Base-by-base conservation (phyloP, 129 eudicot genomes). In the Ambrosia artemisiifolia region DNA sequence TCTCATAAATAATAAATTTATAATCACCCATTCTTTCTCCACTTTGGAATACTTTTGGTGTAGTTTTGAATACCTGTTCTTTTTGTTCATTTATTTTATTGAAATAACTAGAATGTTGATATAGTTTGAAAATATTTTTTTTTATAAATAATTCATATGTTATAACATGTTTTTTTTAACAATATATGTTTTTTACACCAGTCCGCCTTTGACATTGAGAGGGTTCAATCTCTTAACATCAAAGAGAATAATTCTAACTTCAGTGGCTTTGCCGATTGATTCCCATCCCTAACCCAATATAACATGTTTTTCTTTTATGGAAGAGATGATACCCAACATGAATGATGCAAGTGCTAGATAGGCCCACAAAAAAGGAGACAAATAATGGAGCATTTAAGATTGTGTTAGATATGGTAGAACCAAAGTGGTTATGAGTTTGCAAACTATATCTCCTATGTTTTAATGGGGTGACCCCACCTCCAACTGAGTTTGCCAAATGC, bases 401-500 rank as follows among this genome's bases (percentile, higher is more conserved):
- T 81, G 69, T 81, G 85, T 81, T 76, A 76, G 81, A 81, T 81
- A 70, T 57, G 81, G 38, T 63, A 81, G 56, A 51, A 69, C 65
- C 67, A 70, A 65, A 63, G 75, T 76, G 78, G 68, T 36, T 64
- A 53, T 42, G 69, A 71, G 77, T 70, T 70, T 57, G 75, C 70
- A 79, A 72, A 74, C 75, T 36, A 67, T 61, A 33, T 47, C 67
- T 33, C 36, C 55, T 46, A 62, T 44, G 73, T 69, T 68, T 67
- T 69, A 69, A 63, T 74, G 78, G 77, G 73, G 30, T 54, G 65
- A 61, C 61, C 67, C 80, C 51, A 80, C 69, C 38, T 32, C 2
- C 80, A 69, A 74, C 76, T 54, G 69, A 63, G 46, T 42, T 70
- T 77, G 48, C 44, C 44, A 40, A 6, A 2, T 6, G 2, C 9